A percentile compares a stretch with the other conserved stretches of the same genome.
phyloP scores from a whole-genome alignment of 2,329 filamentous ascomycete species.

The Ophidiomyces ophidiicola region DNA sequence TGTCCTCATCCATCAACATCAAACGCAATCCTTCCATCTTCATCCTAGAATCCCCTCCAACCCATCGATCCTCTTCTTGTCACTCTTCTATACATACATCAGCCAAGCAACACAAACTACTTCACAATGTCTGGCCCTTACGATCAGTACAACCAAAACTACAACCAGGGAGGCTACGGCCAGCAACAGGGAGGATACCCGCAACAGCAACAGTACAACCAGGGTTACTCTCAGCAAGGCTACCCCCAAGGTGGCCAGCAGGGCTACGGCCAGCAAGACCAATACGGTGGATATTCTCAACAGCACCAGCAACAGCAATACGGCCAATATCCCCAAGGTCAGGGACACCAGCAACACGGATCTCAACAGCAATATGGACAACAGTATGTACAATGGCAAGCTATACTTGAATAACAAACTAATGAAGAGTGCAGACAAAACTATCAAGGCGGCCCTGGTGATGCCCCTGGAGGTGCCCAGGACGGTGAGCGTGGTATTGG shows the following conservation, averaged over 20 bases:
- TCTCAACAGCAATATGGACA: constrained; percentile 16
- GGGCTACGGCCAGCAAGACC: constrained; percentile 17
- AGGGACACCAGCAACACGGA: constrained; percentile 16
- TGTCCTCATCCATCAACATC: constrained; percentile 7
- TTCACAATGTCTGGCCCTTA: constrained; percentile 15
- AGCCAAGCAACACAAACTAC: not conserved
- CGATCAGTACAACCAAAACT: constrained; percentile 21
- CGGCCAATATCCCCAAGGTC: constrained; percentile 15
- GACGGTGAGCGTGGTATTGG: constrained; percentile 37
- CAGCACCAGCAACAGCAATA: constrained; percentile 15
- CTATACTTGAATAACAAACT: not conserved
- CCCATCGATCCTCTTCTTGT: not conserved
- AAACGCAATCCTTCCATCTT: not conserved
- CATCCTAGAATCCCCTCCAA: not conserved
- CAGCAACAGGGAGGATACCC: constrained; percentile 22
- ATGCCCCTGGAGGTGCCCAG: constrained; percentile 29
- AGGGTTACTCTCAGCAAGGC: constrained; percentile 15
- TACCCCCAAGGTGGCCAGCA: constrained; percentile 16
- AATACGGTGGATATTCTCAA: constrained; percentile 11
- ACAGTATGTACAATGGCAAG: constrained; percentile 2
- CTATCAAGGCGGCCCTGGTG: constrained; percentile 16
- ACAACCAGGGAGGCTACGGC: constrained; percentile 19
- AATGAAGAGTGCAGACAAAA: constrained; percentile 8
- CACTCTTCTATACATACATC: not conserved
- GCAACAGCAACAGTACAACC: constrained; percentile 22